phyloP scores from a whole-genome alignment of 768 basidiomycete genomes.

The Goffeauzyma gilvescens region DNA sequence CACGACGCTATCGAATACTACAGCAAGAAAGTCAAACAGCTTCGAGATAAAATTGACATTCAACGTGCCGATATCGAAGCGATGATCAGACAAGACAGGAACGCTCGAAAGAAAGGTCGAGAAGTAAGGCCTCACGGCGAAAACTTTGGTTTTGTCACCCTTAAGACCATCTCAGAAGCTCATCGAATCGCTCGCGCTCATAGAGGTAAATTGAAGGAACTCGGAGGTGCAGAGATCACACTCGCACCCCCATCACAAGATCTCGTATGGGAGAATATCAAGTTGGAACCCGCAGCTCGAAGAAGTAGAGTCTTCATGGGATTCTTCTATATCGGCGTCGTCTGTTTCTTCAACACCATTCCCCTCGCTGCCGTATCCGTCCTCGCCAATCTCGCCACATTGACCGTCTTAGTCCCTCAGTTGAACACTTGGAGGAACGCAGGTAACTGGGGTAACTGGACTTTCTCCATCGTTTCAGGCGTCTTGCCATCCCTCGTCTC shows the following conservation, averaged over 20 bases:
- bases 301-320: constrained; percentile 52
- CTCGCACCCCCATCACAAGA: constrained; percentile 32
- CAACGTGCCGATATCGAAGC: constrained; percentile 35
- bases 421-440: constrained; percentile 49
- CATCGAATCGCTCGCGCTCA: constrained; percentile 32
- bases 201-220: constrained; percentile 27
- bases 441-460: constrained; percentile 39
- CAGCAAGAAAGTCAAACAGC: constrained; percentile 33
- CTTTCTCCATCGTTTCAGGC: constrained; percentile 77
- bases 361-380: constrained; percentile 78
- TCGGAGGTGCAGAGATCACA: constrained; percentile 27
- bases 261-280: constrained; percentile 63
- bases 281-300: constrained; percentile 48
- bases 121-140: constrained; percentile 38
- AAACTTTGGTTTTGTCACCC: constrained; percentile 41
- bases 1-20: constrained; percentile 88
- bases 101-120: constrained; percentile 38
- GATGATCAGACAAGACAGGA: constrained; percentile 37
- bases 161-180: constrained; percentile 32
- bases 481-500: constrained; percentile 77
- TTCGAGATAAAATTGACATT: constrained; percentile 42
- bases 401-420: constrained; percentile 51
- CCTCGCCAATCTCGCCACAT: constrained; percentile 67
- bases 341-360: constrained; percentile 88
- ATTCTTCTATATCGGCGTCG: constrained; percentile 52